Evolutionary conservation across 129 eudicot species (phyloP), one percentile per base, ranked within the genome.

Genomic region (Flaveria sonorensis): DNA sequence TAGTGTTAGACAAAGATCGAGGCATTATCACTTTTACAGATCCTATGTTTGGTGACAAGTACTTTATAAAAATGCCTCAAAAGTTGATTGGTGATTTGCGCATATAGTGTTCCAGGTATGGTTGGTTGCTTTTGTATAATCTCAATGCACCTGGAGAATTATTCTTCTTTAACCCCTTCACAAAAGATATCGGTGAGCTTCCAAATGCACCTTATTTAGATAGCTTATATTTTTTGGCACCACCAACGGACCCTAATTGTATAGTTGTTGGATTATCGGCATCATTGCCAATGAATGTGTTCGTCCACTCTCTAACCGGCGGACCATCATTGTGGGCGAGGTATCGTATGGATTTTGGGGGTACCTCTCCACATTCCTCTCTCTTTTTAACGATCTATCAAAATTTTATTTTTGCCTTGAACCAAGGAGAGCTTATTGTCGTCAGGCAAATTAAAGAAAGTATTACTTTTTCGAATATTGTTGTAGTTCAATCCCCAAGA

Each of bases 111-210:
- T 75, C 72, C 50, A 75, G 45, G 63, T 23, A 32, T 16, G 83
- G 74, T 40, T 72, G 83, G 83, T 53, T 73, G 62, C 11, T 80
- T 4, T 10, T 73, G 6, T 43, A 32, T 2, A 16, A 68, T n/a
- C 32, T 1, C 23, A 10, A 21, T 26, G 10, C 5, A 2, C 64
- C 32, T 56, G 13, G 63, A 20, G 28, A 11, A 21, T 21, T 53
- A 21, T 53, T 53, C 24, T 53, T 70, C 79, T 77, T 50, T 32
- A 53, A 77, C 64, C 82, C 82, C 23, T 77, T 83, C 50, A 77
- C 83, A 18, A 66, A 24, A n/a, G 76, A 52, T 40, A 78, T 7
- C 14, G 24, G 21, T 8, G 15, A 72, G n/a, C 74, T 77, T 53
- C 79, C 83, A 62, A 12, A 1, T 40, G 32, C 7, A 15, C 19